Conservation (phyloP, 2,329 filamentous ascomycete species). For the Tolypocladium cylindrosporum region DNA sequence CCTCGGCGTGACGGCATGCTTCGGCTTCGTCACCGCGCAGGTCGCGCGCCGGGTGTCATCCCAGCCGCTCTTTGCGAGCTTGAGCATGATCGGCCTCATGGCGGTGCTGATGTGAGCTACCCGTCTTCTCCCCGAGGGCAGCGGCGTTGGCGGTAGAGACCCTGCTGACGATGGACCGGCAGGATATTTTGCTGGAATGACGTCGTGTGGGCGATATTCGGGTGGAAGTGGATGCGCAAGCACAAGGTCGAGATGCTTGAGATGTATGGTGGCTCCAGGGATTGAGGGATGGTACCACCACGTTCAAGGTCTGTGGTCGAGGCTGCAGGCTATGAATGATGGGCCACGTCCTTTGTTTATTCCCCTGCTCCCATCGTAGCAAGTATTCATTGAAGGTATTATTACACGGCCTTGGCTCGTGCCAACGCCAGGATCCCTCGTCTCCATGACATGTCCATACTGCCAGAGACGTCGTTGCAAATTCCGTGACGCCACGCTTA, state of each 20-base stretch:
- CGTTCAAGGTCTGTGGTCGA: neutral
- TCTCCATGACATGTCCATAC: neutral
- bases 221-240: neutral
- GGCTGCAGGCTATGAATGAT: neutral
- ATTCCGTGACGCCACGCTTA: conserved; percentile 2
- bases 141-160: neutral
- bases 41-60: neutral
- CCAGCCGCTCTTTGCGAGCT: neutral
- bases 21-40: neutral
- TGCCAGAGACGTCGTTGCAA: neutral
- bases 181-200: neutral
- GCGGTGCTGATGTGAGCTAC: neutral
- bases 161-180: neutral
- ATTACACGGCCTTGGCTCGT: neutral
- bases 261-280: neutral
- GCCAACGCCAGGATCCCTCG: neutral
- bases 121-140: neutral
- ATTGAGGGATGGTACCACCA: neutral
- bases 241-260: neutral
- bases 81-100: neutral
- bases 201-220: neutral
- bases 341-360: neutral
- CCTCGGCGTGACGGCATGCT: neutral
- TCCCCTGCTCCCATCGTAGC: neutral
- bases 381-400: neutral